Base-by-base conservation (phyloP, 2,329 filamentous ascomycete genomes). In the Salinomyces thailandicus region DNA sequence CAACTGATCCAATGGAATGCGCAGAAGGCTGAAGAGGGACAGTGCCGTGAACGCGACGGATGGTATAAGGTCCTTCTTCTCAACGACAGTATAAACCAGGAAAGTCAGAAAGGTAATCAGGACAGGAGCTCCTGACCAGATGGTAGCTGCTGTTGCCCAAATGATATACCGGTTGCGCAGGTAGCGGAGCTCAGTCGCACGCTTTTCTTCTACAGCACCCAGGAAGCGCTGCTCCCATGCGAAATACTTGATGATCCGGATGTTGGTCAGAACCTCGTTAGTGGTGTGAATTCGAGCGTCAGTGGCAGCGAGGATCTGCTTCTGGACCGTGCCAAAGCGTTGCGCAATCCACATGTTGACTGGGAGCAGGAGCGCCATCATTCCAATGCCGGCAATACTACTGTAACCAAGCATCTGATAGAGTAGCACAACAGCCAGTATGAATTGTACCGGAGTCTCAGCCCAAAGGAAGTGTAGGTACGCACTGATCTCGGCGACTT, bases 211-310 rank as follows among this genome's bases (percentile, higher is more conserved):
- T 20, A 98, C 85, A 37, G 85, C 77, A 15, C 76, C 74, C 39
- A 83, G 76, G 57, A 95, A 98, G 2, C 89, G 81, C 50, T 86
- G 78, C 60, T 98, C 91, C 91, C 91, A 98, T 0, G 91, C 89
- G 58, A 98, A 98, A 61, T 91, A 98, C 58, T 98, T 98, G 73
- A 98, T 96, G 58, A 98, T 95, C 35, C 91, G 79, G 47, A 98
- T 96, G 52, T 96, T 98, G 55, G 93, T 87, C 18, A 98, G 68
- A 5, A 96, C 83, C 61, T 98, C 91, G 58, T 98, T 98, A 4
- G 91, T 98, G 4, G 86, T 81, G 55, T 95, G 85, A 45, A 98
- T 96, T 36, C 91, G 79, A 54, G 91, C 91, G 62, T 98, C 91
- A 3, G 91, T 98, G 14, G 86, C 86, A 35, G 82, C 76, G 65